These are phyloP conservation scores for Aspergillus chevalieri DNA, from an alignment of 2,329 filamentous ascomycete species.

Conservation along the genomic window DNA sequence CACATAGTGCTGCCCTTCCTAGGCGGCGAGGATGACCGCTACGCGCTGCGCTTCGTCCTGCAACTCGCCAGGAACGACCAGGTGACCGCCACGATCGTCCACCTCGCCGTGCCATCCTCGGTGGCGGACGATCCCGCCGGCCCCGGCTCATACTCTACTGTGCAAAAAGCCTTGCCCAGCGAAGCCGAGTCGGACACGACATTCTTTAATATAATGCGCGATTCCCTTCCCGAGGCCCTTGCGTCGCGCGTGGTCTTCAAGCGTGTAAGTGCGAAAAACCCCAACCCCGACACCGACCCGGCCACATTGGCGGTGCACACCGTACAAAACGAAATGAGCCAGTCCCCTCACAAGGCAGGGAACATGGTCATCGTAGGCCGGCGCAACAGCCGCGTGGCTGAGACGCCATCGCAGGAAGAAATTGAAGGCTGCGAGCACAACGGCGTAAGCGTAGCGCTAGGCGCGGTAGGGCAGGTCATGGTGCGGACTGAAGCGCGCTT, in stretches of 20 bases:
- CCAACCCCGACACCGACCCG: constrained; percentile 37
- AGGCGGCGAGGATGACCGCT: constrained; percentile 73
- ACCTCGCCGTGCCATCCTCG: constrained; percentile 41
- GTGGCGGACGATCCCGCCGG: constrained; percentile 1
- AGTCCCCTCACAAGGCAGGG: constrained; percentile 59
- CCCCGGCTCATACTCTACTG: background rate
- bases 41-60: constrained; percentile 72
- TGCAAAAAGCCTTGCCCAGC: background rate
- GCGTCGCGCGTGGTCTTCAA: constrained; percentile 53
- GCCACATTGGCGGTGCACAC: constrained; percentile 43
- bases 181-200: constrained; percentile 41
- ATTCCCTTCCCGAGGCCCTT: constrained; percentile 50
- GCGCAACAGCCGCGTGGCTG: constrained; percentile 18
- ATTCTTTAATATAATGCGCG: constrained; percentile 54
- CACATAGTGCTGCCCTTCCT: constrained; percentile 85
- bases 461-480: constrained; percentile 32
- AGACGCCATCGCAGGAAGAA: constrained; percentile 30
- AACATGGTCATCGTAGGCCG: constrained; percentile 66
- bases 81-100: constrained; percentile 70
- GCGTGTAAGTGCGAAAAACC: constrained; percentile 26
- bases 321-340: constrained; percentile 56
- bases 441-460: constrained; percentile 25
- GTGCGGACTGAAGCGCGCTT: constrained; percentile 52
- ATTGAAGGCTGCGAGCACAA: constrained; percentile 20
- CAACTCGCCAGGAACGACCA: constrained; percentile 75